Evolutionary conservation across 345 rosid genomes (phyloP), one percentile per base, ranked within the genome.

Genomic region (Ricinus communis): DNA sequence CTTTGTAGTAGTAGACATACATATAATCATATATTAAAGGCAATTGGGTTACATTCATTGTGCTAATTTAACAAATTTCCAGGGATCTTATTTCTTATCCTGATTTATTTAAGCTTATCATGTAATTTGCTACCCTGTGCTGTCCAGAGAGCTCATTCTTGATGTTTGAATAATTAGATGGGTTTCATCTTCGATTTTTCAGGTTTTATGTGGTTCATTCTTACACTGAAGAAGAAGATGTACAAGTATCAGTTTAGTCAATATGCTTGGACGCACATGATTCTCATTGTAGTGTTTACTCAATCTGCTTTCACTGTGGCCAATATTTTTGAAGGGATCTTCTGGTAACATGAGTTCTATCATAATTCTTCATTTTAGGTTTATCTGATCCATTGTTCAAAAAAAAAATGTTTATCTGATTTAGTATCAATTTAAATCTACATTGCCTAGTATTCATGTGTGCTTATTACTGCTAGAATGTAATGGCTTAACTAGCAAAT

Each of bases 221-320:
- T 94, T 71, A 82, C 98, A 21, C 64, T 94, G 68, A 94, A 94
- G 81, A 91, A 88, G 91, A 87, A 85, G 87, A 87, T 94, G 96
- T 91, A 91, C 86, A 91, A 94, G 89, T 94, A 94, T 87, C 98
- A 94, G 78, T 94, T 94, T 88, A 86, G 97, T 73, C 98, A 94
- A 72, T 91, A 88, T 72, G 98, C 98, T 46, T 94, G 98, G 98
- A 94, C 97, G 9, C 98, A 94, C 65, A 94, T 94, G 98, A 94
- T 94, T 75, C 85, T 94, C 70, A 88, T 91, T 22, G 86, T 91
- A 76, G 97, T 91, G 71, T 94, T 94, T 79, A 80, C 88, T 0
- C 98, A 94, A 69, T 94, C 97, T 14, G 84, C 98, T 14, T 94
- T 94, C 83, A 90, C 95, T 7, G 98, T 94, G 36, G 96, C 96